A percentile compares a stretch with the other conserved stretches of the same genome.
phyloP scores from a whole-genome alignment of 805 yeast species.

The Saccharomyces eubayanus region DNA sequence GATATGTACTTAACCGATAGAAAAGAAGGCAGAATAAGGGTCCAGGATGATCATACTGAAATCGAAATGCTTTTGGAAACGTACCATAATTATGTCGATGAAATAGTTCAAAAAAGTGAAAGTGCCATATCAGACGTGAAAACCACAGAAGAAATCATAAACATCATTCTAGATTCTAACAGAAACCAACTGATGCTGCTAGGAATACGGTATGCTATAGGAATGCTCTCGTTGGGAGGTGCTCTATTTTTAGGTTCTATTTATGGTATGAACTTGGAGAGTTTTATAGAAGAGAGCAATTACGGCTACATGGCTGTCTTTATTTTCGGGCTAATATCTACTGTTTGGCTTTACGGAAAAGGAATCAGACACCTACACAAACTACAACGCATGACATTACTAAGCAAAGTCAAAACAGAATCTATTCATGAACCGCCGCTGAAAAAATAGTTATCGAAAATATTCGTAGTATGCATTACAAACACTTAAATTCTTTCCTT shows the following conservation, averaged over 20 bases:
- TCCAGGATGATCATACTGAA: slow-evolving; percentile 66
- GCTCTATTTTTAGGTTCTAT: slow-evolving; percentile 76
- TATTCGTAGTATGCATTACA: neutral
- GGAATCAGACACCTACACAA: slow-evolving; percentile 52
- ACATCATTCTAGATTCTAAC: slow-evolving; percentile 86
- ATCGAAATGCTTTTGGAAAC: slow-evolving; percentile 86
- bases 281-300: slow-evolving; percentile 76
- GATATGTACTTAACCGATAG: slow-evolving; percentile 71
- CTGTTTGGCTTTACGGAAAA: slow-evolving; percentile 41
- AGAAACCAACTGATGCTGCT: slow-evolving; percentile 87
- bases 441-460: neutral
- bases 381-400: slow-evolving; percentile 68
- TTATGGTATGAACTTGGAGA: slow-evolving; percentile 94
- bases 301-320: slow-evolving; percentile 56
- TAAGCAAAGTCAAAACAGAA: slow-evolving; percentile 19
- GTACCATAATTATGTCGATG: slow-evolving; percentile 85
- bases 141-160: slow-evolving; percentile 91
- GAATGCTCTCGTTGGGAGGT: slow-evolving; percentile 72
- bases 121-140: slow-evolving; percentile 71
- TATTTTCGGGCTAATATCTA: slow-evolving; percentile 34
- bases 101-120: slow-evolving; percentile 84
- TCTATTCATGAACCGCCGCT: neutral
- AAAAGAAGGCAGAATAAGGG: slow-evolving; percentile 37
- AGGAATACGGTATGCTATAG: slow-evolving; percentile 75
- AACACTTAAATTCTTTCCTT: neutral